A percentile compares a stretch with the other conserved stretches of the same genome.
Conservation (phyloP, 164 flowering plant genomes). For the Akebia trifoliata region DNA sequence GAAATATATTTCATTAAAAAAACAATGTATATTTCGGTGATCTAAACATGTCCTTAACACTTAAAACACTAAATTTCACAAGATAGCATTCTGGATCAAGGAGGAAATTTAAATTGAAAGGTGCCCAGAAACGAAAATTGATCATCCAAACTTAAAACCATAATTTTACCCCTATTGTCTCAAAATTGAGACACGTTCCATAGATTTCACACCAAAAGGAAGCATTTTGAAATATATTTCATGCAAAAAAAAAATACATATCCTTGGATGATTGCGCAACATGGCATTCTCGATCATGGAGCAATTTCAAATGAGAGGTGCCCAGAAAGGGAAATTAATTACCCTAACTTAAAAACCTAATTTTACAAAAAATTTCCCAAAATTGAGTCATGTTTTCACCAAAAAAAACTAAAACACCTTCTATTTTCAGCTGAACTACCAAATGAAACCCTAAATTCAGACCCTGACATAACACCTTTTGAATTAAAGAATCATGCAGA, state of each 20-base stretch:
- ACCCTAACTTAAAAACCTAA: no score
- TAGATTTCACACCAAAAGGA: no score
- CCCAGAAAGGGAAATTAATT: background rate
- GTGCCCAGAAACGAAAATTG: background rate
- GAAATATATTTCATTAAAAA: no score
- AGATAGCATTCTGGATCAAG: background rate
- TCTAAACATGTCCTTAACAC: background rate
- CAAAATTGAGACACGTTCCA: no score
- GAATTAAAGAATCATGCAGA: no score
- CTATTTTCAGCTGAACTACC: background rate
- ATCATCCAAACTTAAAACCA: background rate
- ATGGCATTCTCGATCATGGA: background rate
- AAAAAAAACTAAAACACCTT: background rate
- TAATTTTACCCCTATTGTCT: no score
- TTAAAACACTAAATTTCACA: background rate
- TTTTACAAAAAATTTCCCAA: background rate
- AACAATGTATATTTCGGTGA: no score
- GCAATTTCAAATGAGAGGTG: background rate
- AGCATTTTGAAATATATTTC: no score
- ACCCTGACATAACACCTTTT: no score
- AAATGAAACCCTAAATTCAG: background rate
- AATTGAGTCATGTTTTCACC: no score
- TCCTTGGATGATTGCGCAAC: background rate
- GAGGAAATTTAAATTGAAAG: background rate
- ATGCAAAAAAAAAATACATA: no score